phyloP scores from a whole-genome alignment of 768 basidiomycete genomes.

The Russula griseocarnosa region DNA sequence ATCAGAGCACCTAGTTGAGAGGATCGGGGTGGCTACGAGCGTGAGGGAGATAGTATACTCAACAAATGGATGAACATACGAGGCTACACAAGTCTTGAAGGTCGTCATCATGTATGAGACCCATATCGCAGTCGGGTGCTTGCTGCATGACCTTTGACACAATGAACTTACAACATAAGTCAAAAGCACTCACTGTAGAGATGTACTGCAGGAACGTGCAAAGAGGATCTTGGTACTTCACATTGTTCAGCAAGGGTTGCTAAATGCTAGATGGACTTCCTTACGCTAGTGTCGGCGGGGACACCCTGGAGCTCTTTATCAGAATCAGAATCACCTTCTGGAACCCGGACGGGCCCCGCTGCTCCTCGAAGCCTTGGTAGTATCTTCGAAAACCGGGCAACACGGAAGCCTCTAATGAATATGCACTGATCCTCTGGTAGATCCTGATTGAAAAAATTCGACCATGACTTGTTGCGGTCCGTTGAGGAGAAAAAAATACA shows the following conservation, averaged over 20 bases:
- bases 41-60: neutral
- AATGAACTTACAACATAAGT: neutral
- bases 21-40: neutral
- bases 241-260: neutral
- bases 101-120: slow-evolving; percentile 1
- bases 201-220: neutral
- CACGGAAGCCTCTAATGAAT: slow-evolving; percentile 1
- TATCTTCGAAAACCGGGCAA: neutral
- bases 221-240: slow-evolving; percentile 1
- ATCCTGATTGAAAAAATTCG: neutral
- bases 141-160: neutral
- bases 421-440: slow-evolving; percentile 2
- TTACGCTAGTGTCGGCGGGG: neutral
- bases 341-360: neutral
- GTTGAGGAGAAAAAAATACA: neutral
- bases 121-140: slow-evolving; percentile 7
- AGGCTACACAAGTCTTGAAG: neutral
- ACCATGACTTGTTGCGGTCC: neutral
- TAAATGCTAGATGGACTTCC: neutral
- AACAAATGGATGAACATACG: neutral
- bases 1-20: too few species aligned
- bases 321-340: neutral
- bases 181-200: neutral
- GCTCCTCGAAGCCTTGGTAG: slow-evolving; percentile 5
- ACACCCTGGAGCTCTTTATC: too few species aligned